A percentile compares a stretch with the other conserved stretches of the same genome.
Conservation (phyloP, 2,329 filamentous ascomycete genomes). For the Geoglossum cookeanum region DNA sequence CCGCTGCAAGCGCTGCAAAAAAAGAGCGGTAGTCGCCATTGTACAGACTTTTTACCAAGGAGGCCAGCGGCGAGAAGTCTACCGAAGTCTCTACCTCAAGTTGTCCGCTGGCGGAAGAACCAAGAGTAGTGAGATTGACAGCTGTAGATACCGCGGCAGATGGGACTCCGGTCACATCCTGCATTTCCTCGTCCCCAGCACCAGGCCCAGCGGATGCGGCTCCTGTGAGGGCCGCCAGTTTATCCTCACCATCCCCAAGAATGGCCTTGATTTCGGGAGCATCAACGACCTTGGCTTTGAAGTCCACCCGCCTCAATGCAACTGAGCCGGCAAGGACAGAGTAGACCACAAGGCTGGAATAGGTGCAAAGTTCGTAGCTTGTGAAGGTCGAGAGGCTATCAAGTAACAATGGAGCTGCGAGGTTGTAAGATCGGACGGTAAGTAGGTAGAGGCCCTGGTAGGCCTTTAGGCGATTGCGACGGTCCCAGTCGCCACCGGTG, state of each 20-base stretch:
- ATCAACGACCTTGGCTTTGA: constrained; percentile 97
- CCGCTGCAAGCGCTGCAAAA: constrained; percentile 72
- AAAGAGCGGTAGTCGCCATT: constrained; percentile 86
- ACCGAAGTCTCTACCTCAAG: constrained; percentile 63
- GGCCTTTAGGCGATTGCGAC: constrained; percentile 93
- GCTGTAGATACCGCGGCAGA: constrained; percentile 26
- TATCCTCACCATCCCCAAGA: constrained; percentile 74
- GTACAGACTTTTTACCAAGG: constrained; percentile 81
- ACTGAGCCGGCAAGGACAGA: constrained; percentile 87
- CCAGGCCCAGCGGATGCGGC: constrained; percentile 65
- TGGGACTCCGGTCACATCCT: constrained; percentile 36
- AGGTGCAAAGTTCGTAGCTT: constrained; percentile 94
- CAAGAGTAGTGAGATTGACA: constrained; percentile 81
- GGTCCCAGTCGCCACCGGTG: constrained; percentile 93
- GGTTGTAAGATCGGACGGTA: constrained; percentile 75
- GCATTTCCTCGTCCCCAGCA: constrained; percentile 56
- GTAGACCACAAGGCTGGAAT: constrained; percentile 87
- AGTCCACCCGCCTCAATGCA: constrained; percentile 88
- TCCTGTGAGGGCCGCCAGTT: constrained; percentile 63
- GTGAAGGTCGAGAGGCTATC: constrained; percentile 97
- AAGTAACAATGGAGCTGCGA: constrained; percentile 79
- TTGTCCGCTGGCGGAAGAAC: constrained; percentile 42
- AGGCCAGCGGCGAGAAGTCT: constrained; percentile 75
- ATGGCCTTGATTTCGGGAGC: constrained; percentile 97
- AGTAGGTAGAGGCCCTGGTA: constrained; percentile 91